Evolutionary conservation across 2,329 filamentous ascomycete genomes (phyloP), one percentile per base, ranked within the genome.

Genomic region (Penicillium thymicola): DNA sequence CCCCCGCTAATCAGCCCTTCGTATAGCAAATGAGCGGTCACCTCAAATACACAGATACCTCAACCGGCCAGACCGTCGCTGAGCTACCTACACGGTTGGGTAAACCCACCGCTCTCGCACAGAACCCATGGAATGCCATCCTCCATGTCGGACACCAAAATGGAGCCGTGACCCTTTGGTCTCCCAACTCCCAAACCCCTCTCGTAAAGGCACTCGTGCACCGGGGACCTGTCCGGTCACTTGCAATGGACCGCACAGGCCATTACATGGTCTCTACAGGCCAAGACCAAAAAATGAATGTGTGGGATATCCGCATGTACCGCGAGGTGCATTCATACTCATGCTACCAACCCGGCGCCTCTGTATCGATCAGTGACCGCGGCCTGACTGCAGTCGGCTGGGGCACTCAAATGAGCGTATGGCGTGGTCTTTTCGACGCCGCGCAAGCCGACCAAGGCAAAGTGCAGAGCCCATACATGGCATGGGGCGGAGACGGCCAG

Each of bases 251-350:
- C 70, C 84, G 92, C 58, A 89, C 93, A 72, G 94, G 94, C 23
- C 85, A 89, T 55, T 99, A 97, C 77, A 97, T 97, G 93, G 91
- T 96, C 11, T 91, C 92, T 4, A 88, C 90, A 0, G 93, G 92
- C 1, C 91, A 96, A 71, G 93, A 97, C 72, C 81, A 86, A 63
- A 90, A 89, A 70, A 95, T 96, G 89, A 86, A 89, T n/a, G 87
- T 96, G 13, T 97, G 93, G 92, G 93, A 97, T 71, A 88, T 97
- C 60, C 86, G 93, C 42, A 96, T 91, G 83, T 94, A 95, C 79
- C 91, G 89, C 66, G 91, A 96, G 70, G 88, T 99, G 27, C 90
- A 94, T 76, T 90, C 83, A 65, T 97, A 97, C 77, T 90, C 87
- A 61, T 90, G 92, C 36, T 84, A 87, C 38, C 85, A 90, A 56